These are phyloP conservation scores for Penicillium aurantiogriseum DNA, from an alignment of 2,329 filamentous ascomycete species.

Conservation along the genomic window DNA sequence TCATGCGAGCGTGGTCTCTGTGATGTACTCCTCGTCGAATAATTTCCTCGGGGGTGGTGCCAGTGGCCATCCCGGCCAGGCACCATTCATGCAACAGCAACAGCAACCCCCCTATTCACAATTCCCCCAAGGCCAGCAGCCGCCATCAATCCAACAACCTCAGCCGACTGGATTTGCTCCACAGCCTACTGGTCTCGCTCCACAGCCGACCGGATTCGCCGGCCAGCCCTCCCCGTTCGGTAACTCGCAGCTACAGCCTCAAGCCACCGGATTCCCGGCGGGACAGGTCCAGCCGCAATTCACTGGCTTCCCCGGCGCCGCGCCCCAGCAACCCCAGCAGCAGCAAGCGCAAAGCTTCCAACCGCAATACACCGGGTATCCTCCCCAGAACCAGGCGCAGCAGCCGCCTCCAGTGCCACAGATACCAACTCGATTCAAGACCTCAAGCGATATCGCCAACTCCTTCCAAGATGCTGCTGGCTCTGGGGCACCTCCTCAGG, in stretches of 20 bases:
- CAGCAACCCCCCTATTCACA: conserved; percentile 43
- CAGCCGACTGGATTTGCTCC: conserved; percentile 52
- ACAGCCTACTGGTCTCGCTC: conserved; percentile 52
- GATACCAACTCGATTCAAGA: conserved; percentile 58
- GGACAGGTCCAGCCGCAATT: conserved; percentile 48
- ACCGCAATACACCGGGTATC: conserved; percentile 61
- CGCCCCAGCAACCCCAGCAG: conserved; percentile 37
- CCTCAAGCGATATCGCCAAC: conserved; percentile 63
- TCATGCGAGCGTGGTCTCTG: conserved; percentile 28
- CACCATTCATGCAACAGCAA: conserved; percentile 53
- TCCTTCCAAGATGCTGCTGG: conserved; percentile 53
- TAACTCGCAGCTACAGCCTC: conserved; percentile 58
- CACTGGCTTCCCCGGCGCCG: conserved; percentile 48
- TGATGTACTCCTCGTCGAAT: conserved; percentile 89
- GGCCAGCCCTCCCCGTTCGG: conserved; percentile 56
- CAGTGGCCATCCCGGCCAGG: conserved; percentile 68
- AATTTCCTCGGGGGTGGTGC: conserved; percentile 78
- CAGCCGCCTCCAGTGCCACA: conserved; percentile 24
- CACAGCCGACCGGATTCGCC: conserved; percentile 56
- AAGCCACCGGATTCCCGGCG: conserved; percentile 65
- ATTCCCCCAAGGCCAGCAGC: conserved; percentile 46
- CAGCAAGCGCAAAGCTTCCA: conserved; percentile 45
- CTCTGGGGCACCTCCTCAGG: conserved; percentile 53
- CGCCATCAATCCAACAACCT: conserved; percentile 52
- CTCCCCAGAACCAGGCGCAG: conserved; percentile 43